Percentiles rank a stretch among this genome's conserved stretches.
phyloP scores from a whole-genome alignment of 805 yeast genomes.

The Huiozyma naganishii region DNA sequence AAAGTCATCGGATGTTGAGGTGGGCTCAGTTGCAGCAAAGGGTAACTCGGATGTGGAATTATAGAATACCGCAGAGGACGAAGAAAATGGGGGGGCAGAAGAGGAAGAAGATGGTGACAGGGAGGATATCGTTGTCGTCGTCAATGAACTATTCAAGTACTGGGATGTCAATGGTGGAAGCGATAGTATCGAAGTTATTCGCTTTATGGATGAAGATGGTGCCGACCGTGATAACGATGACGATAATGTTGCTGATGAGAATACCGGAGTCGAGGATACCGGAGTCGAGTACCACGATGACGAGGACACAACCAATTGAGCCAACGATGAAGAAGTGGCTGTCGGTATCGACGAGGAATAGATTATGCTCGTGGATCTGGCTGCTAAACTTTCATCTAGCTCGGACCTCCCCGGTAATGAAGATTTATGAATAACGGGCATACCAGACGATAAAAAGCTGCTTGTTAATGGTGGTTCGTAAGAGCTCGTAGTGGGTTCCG shows the following conservation, averaged over 20 bases:
- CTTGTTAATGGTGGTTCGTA: too few relatives aligned
- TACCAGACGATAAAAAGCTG: not conserved
- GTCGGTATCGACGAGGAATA: not conserved
- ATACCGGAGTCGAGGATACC: not conserved
- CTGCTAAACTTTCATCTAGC: not conserved
- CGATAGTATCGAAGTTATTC: not conserved
- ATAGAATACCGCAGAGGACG: not conserved
- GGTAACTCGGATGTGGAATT: not conserved
- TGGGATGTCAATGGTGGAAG: not conserved
- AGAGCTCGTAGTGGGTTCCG: too few relatives aligned
- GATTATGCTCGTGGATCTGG: not conserved
- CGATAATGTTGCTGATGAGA: not conserved
- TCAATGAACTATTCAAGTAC: too few relatives aligned
- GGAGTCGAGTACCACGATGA: not conserved
- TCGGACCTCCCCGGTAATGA: not conserved
- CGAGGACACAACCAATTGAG: not conserved
- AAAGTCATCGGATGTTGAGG: too few relatives aligned
- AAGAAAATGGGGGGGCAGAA: not conserved
- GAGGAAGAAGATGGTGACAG: not conserved
- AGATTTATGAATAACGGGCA: not conserved
- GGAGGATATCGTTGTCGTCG: not conserved
- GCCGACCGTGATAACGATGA: constrained; percentile 1
- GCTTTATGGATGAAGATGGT: not conserved
- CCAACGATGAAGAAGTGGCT: not conserved
- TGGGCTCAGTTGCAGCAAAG: not conserved